phyloP scores from a whole-genome alignment of 208 protist genomes.

The Acanthamoeba divionensis region DNA sequence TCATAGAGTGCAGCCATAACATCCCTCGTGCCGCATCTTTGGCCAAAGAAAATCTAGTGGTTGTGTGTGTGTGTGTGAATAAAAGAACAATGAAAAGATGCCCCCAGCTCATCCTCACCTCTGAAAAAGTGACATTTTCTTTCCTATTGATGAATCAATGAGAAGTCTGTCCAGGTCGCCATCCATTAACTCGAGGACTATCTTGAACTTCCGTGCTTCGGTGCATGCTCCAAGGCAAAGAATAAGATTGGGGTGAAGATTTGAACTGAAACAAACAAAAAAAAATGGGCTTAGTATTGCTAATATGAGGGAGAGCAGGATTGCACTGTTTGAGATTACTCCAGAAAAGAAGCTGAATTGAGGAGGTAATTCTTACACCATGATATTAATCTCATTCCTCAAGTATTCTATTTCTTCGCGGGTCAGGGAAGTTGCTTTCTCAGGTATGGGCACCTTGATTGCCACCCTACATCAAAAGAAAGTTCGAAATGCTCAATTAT shows the following conservation, averaged over 20 bases:
- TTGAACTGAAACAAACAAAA: neutral
- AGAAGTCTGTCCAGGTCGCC: slow-evolving; percentile 22
- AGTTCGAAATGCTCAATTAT: neutral
- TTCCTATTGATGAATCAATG: neutral
- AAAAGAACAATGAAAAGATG: too few species aligned
- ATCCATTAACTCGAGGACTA: slow-evolving; percentile 27
- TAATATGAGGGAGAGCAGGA: neutral
- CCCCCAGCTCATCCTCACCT: neutral
- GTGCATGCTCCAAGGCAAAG: slow-evolving; percentile 30
- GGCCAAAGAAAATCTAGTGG: neutral
- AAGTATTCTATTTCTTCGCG: slow-evolving; percentile 9
- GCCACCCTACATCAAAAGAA: neutral
- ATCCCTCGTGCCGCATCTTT: slow-evolving; percentile 69
- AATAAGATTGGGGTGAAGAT: slow-evolving; percentile 32
- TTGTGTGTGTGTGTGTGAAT: too few species aligned
- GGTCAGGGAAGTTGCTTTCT: neutral
- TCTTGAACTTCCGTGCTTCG: slow-evolving; percentile 4
- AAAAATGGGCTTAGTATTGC: too few species aligned
- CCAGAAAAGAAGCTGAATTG: too few species aligned
- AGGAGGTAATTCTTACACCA: neutral
- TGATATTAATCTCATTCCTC: slow-evolving; percentile 33
- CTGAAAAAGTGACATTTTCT: slow-evolving; percentile 27
- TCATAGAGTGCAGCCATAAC: slow-evolving; percentile 67
- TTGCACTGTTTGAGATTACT: too few species aligned
- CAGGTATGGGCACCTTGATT: slow-evolving; percentile 6